Conservation (phyloP, 2,329 filamentous ascomycete genomes). For the Fusarium tjaetaba region DNA sequence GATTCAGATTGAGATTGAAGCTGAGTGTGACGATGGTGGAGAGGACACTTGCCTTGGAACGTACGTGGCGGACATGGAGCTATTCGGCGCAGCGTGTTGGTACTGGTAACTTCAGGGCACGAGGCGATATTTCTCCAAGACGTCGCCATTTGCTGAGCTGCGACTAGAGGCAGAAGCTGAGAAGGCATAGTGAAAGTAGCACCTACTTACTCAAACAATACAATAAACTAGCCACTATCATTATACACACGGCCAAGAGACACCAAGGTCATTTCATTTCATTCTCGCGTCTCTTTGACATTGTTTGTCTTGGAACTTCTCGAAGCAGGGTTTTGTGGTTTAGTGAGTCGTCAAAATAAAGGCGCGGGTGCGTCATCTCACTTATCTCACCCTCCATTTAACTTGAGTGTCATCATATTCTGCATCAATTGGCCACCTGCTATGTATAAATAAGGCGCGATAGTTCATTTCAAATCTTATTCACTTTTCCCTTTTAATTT, state of each 20-base stretch:
- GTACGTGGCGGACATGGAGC: rapidly evolving
- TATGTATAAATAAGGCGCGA: too few relatives aligned
- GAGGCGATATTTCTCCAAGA: neutral
- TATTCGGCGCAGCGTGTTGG: neutral
- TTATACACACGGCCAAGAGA: neutral
- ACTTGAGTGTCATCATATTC: too few relatives aligned
- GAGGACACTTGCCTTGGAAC: rapidly evolving
- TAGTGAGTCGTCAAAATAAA: too few relatives aligned
- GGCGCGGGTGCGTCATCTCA: too few relatives aligned
- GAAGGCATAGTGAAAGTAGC: neutral
- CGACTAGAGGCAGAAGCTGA: neutral
- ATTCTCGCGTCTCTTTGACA: neutral
- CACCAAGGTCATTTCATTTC: rapidly evolving
- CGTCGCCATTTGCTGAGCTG: neutral
- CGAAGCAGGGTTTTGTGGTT: too few relatives aligned
- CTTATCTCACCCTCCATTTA: too few relatives aligned
- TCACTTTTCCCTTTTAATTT: too few relatives aligned
- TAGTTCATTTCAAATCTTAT: too few relatives aligned
- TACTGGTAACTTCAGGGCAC: neutral
- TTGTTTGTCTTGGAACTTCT: neutral
- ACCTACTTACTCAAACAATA: neutral
- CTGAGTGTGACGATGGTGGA: rapidly evolving
- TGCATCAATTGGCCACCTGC: too few relatives aligned
- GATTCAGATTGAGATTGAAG: too few relatives aligned
- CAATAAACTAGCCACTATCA: rapidly evolving